Conservation (phyloP, 306 rosid species). For the Calophaca sinica region DNA sequence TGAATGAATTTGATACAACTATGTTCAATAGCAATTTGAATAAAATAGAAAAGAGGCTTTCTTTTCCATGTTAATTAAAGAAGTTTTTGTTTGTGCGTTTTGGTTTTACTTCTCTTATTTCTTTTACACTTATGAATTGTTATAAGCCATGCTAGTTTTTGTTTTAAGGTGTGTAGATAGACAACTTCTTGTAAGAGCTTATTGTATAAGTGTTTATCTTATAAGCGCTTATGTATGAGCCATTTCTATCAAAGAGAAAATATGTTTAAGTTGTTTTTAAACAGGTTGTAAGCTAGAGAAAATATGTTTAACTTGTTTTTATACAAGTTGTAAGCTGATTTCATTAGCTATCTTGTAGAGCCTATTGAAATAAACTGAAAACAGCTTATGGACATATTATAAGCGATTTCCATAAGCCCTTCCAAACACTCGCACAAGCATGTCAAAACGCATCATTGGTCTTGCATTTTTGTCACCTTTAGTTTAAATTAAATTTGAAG, state of each 20-base stretch:
- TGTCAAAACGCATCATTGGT: not conserved
- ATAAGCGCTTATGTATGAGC: no score
- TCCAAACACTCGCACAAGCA: not conserved
- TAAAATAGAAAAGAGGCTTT: not conserved
- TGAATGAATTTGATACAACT: conserved; percentile 8
- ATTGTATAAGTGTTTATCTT: no score
- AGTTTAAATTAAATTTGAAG: conserved; percentile 13
- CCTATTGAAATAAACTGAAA: no score
- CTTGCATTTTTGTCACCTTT: conserved; percentile 10
- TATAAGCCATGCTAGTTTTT: no score
- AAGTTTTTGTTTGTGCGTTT: not conserved
- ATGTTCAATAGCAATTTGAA: not conserved
- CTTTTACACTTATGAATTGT: not conserved
- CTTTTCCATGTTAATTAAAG: not conserved
- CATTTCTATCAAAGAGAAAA: no score
- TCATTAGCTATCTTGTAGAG: not conserved
- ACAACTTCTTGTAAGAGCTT: no score
- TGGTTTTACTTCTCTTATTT: not conserved
- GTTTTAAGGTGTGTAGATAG: no score
- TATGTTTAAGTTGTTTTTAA: no score
- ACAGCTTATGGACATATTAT: no score
- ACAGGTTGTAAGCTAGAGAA: not conserved
- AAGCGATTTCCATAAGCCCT: not conserved
- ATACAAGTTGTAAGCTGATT: not conserved
- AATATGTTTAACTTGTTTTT: no score